Evolutionary conservation across 257 asterid species (phyloP), one percentile per base, ranked within the genome.

Genomic region (Craterostigma plantagineum): DNA sequence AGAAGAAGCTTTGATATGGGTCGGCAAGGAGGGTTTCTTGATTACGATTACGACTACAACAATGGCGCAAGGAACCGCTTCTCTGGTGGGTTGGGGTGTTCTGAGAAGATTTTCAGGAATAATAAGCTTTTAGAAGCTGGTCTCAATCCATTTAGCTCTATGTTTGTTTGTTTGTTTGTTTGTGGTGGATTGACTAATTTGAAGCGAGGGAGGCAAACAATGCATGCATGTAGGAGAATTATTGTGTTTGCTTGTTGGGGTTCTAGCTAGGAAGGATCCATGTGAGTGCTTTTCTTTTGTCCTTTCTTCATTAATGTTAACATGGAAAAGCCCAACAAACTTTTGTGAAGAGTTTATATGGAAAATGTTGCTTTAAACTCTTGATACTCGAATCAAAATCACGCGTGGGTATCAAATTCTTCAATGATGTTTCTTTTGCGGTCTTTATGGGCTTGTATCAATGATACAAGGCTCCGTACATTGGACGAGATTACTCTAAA

Each of bases 1-100:
- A 49, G 65, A 23, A 58, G 53, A 51, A 64, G 69, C 61, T 15
- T 57, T 9, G 67, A 46, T 7, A 11, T 34, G 71, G 51, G 27
- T 36, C 11, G 35, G 34, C 43, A 5, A 50, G 53, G 13, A 47
- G 50, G 14, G 50, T 49, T 48, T 42, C 45, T 37, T 75, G 75
- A 1, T 46, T 33, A n/a, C 30, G 30, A 23, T 23, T 55, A 65
- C 16, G 49, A 30, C 12, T 9, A 67, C 13, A 12, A 23, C 36
- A 38, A 33, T 37, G 39, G 43, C 38, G 53, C 44, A n/a, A 54
- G 69, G 54, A 63, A 43, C 54, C 60, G 70, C 35, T 73, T 56
- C 62, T 66, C 81, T 65, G 75, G 70, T 49, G 30, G 30, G 30
- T 64, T 38, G 78, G 79, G 17, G 70, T 81, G 85, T 69, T 51